These are phyloP conservation scores for Penicillium occitanis DNA, from an alignment of 2,329 filamentous ascomycete genomes.

Conservation along the genomic window DNA sequence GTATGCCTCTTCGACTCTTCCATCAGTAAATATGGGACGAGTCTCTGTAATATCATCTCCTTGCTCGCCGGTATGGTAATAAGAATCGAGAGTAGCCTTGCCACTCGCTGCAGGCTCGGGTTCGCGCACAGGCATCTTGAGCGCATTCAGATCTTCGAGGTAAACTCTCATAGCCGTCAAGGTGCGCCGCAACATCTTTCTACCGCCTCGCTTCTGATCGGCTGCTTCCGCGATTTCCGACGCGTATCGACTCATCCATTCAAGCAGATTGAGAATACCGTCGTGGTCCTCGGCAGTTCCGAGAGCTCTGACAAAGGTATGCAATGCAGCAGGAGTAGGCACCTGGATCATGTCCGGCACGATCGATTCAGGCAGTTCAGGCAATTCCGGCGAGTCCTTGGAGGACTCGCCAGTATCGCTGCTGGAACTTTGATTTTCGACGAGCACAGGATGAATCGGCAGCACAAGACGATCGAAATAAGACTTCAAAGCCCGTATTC, in stretches of 20 bases:
- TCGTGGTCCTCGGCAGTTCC: conserved; percentile 42
- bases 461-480: conserved; percentile 40
- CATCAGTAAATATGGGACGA: conserved; percentile 29
- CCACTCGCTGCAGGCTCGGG: neutral
- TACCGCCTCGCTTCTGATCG: conserved; percentile 39
- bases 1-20: conserved; percentile 36
- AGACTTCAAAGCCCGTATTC: conserved; percentile 35
- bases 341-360: conserved; percentile 37
- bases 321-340: conserved; percentile 41
- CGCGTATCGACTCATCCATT: conserved; percentile 43
- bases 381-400: neutral
- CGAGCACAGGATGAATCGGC: conserved; percentile 22
- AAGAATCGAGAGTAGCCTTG: neutral
- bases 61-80: neutral
- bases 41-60: neutral
- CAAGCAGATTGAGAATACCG: conserved; percentile 41
- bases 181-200: conserved; percentile 40
- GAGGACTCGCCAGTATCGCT: neutral
- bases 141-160: conserved; percentile 38
- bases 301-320: conserved; percentile 44
- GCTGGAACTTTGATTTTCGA: neutral
- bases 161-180: conserved; percentile 43
- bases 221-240: conserved; percentile 35
- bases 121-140: neutral
- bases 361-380: conserved; percentile 12